phyloP scores from a whole-genome alignment of 192 early-diverging fungal species.

The Cetraspora pellucida region DNA sequence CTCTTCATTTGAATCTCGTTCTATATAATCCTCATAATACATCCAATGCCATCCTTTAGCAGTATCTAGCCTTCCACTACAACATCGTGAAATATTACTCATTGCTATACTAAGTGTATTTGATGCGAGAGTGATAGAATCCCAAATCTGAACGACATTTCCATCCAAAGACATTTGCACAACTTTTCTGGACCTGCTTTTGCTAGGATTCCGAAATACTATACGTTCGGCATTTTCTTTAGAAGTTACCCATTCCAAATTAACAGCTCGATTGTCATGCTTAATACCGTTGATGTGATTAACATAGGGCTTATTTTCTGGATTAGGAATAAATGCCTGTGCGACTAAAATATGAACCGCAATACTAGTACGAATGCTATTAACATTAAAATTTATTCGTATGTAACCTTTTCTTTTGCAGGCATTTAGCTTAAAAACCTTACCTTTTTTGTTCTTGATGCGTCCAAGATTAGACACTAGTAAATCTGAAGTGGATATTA shows the following conservation, averaged over 20 bases:
- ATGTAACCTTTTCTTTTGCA: background rate
- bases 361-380: background rate
- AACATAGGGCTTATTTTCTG: slow-evolving; percentile 2
- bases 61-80: no score
- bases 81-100: no score
- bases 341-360: background rate
- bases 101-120: no score
- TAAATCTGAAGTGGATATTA: background rate
- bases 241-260: no score
- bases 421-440: background rate
- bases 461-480: slow-evolving; percentile 21
- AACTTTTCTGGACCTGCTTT: background rate
- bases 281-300: no score
- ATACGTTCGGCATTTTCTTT: background rate
- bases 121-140: no score
- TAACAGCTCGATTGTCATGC: no score
- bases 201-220: background rate
- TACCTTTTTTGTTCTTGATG: slow-evolving; percentile 18
- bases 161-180: background rate
- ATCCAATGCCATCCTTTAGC: no score
- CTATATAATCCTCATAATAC: no score
- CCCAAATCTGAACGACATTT: no score
- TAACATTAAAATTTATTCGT: background rate
- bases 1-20: no score
- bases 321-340: background rate